phyloP scores from a whole-genome alignment of 139 green algal genomes.

The Asterochloris erici region DNA sequence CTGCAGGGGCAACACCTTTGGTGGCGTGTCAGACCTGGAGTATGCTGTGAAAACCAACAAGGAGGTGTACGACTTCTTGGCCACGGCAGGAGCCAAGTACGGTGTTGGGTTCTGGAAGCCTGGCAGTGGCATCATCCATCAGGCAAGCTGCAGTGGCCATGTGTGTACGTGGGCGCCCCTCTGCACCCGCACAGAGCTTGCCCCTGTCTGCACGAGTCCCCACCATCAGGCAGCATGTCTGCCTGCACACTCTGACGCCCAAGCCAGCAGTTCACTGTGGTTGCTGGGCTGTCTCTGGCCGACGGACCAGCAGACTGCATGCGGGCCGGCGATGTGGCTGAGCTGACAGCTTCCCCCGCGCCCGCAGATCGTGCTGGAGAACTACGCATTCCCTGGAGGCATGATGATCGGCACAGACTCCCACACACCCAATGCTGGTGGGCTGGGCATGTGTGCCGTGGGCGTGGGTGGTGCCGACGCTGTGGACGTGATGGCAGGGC shows the following conservation, averaged over 20 bases:
- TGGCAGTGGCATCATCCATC: slow-evolving; percentile 93
- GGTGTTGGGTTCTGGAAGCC: slow-evolving; percentile 94
- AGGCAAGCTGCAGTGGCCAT: slow-evolving; percentile 40
- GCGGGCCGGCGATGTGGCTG: too few species aligned
- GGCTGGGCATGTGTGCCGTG: slow-evolving; percentile 86
- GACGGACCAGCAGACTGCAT: too few species aligned
- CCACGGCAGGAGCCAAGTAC: slow-evolving; percentile 87
- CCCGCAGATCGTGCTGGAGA: slow-evolving; percentile 92
- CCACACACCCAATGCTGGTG: slow-evolving; percentile 92
- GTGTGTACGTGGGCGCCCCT: not conserved
- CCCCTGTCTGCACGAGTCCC: too few species aligned
- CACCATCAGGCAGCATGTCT: too few species aligned
- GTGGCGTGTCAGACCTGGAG: slow-evolving; percentile 76
- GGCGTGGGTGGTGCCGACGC: slow-evolving; percentile 91
- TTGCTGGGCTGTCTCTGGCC: too few species aligned
- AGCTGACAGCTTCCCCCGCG: not conserved
- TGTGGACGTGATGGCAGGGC: slow-evolving; percentile 95
- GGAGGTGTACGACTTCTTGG: slow-evolving; percentile 95
- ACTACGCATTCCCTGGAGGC: slow-evolving; percentile 90
- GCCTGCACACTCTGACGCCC: too few species aligned
- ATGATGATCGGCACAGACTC: slow-evolving; percentile 97
- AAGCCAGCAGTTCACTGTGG: too few species aligned
- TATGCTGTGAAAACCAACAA: slow-evolving; percentile 75
- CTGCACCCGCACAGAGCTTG: too few species aligned
- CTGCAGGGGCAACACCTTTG: slow-evolving; percentile 56